Conservation (phyloP, 805 yeast genomes). For the Candida nanaspora region DNA sequence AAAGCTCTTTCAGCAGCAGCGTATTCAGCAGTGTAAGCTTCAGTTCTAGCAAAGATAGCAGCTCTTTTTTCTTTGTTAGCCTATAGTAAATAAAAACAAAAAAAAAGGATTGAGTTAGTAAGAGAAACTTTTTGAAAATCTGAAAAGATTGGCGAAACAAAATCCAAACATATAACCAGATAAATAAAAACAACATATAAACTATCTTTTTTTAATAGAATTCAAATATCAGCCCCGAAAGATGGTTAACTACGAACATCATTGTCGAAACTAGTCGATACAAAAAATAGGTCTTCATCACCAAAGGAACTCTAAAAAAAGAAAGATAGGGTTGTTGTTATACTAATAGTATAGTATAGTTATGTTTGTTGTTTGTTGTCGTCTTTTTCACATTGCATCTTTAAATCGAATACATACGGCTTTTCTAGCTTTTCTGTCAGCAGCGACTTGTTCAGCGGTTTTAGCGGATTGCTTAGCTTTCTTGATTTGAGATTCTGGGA, state of each 20-base stretch:
- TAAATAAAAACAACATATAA: background rate
- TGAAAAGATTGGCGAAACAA: no score
- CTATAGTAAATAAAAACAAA: constrained; percentile 15
- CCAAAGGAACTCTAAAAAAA: constrained; percentile 7
- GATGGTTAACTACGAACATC: constrained; percentile 78
- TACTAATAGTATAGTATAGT: no score
- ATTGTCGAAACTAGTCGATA: constrained; percentile 65
- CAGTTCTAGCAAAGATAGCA: constrained; percentile 76
- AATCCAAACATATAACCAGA: no score
- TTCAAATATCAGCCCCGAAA: constrained; percentile 66
- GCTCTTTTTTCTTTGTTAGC: constrained; percentile 40
- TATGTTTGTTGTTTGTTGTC: no score
- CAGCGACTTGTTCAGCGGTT: constrained; percentile 70
- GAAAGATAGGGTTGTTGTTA: no score
- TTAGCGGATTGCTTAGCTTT: constrained; percentile 73
- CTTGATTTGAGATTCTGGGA: constrained; percentile 85
- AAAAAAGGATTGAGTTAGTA: constrained; percentile 1
- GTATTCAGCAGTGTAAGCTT: constrained; percentile 95
- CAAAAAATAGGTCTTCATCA: constrained; percentile 43
- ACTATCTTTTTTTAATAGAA: background rate
- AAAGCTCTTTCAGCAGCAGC: constrained; percentile 85
- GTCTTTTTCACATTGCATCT: no score
- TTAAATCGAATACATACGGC: constrained; percentile 57
- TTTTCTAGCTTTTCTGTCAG: constrained; percentile 71
- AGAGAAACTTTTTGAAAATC: no score